Conservation (phyloP, 2,329 filamentous ascomycete genomes). For the Arthrobotrys sphaeroides region DNA sequence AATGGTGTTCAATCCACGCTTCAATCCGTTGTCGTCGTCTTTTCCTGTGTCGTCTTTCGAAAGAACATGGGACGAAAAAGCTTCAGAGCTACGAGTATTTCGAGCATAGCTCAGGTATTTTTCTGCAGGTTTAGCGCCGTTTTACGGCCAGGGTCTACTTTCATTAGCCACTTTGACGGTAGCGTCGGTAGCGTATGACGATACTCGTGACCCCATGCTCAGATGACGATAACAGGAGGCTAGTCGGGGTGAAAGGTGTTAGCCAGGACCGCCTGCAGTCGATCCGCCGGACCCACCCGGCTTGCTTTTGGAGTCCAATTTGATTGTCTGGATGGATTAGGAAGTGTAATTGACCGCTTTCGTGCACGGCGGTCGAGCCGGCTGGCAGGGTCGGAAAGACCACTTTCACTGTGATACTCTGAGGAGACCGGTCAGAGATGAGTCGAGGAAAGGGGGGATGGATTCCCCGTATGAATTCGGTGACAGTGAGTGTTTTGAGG, state of each 20-base stretch:
- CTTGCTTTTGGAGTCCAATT: conserved; percentile 26
- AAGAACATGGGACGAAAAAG: conserved; percentile 48
- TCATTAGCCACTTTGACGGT: background rate
- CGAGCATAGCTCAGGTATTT: background rate
- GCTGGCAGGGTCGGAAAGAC: conserved; percentile 1
- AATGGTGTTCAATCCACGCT: background rate
- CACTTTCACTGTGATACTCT: background rate
- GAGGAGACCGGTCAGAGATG: too few relatives aligned
- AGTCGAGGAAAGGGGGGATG: conserved; percentile 23
- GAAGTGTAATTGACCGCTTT: conserved; percentile 45
- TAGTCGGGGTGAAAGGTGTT: conserved; percentile 6
- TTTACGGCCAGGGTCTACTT: conserved; percentile 32
- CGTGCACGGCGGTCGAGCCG: conserved; percentile 6
- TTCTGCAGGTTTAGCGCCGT: conserved; percentile 36
- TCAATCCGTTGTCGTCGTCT: background rate
- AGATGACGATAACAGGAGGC: conserved; percentile 52
- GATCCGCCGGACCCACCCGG: conserved; percentile 43
- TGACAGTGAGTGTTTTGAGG: conserved; percentile 1
- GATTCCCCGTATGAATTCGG: background rate
- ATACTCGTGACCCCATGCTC: conserved; percentile 51
- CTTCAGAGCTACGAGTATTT: conserved; percentile 9
- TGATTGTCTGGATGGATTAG: conserved; percentile 23
- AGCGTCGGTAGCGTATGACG: conserved; percentile 25
- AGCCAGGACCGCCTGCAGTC: conserved; percentile 17
- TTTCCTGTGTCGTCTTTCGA: background rate